Base-by-base conservation (phyloP, 192 early-diverging fungal species). In the Podila horticola region DNA sequence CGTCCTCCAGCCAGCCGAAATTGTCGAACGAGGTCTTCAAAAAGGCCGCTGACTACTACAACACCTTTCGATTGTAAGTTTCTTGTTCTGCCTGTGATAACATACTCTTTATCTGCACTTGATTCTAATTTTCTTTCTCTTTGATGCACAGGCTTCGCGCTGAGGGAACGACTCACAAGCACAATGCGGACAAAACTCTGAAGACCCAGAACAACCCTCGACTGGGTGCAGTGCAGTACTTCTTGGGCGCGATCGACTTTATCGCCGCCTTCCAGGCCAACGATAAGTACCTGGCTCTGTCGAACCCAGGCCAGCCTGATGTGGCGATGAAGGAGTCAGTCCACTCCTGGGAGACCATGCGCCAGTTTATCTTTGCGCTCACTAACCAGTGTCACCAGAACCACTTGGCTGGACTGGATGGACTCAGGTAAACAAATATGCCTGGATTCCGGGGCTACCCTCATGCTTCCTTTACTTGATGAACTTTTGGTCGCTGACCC, bases 261-360 rank as follows among this genome's bases (percentile, higher is more conserved):
- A 81, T 81, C 50, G 77, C 77, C 0, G 77, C 71, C 0, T 81
- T 81, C 34, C 77, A 81, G 31, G 77, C 77, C 17, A 72, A 81
- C 24, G 77, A 81, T 62, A 81, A 81, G 62, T 61, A 81, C 28
- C 71, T 69, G 49, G 66, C 11, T 2, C 58, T 73, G 12, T 69
- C 63, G n/a, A 81, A 81, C 52, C 77, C 70, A 22, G 77, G 71
- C 13, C 70, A 71, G 7, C 70, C 71, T 28, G 77, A 81, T 31
- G 36, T 69, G 50, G 70, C 71, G 1, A 64, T 81, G 30, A 72
- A 81, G 38, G 71, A 72, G 15, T 81, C 77, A 4, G 72, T 81
- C 38, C 68, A 57, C 13, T 73, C 71, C 0, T 81, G 77, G 77
- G 77, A 81, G 48, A 81, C 71, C 17, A 81, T 81, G 77, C 77